Base-by-base conservation (phyloP, 2,329 filamentous ascomycete genomes). In the Fusarium bactridioides region DNA sequence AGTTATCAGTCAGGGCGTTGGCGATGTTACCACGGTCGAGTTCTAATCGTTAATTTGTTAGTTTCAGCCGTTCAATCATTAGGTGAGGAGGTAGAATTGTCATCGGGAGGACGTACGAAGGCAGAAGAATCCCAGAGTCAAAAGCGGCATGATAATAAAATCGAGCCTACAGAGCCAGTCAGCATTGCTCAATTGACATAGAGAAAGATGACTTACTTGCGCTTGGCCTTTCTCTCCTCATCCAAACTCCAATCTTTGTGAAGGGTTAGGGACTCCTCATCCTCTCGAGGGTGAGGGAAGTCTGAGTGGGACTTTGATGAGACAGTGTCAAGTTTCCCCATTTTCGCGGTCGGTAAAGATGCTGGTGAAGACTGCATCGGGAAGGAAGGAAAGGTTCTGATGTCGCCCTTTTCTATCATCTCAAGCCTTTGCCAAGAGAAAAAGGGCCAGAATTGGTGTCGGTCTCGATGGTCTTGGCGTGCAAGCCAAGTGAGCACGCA, bases 1-100 rank as follows among this genome's bases (percentile, higher is more conserved):
- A 86, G 64, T 85, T 84, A 4, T 79, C 79, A 11, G 86, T 87
- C 48, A 87, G 76, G 29, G 85, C 86, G 44, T 85, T 86, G 62
- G 82, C 77, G 81, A 87, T 82, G 67, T 83, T 83, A 40, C 80
- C 80, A 27, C 82, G 78, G 58, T 83, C 82, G 38, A 83, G 44
- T 47, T 47, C 44, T 47, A 16, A 47, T 27, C 27, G 6, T 5
- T 10, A 16, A 21, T 21, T 3, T 7, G 9, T 47, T 21, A 45
- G 43, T 19, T 4, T 25, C 7, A 25, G 9, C 11, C 23, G 23
- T 10, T 19, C 25, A 27, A 27, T 27, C 25, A 27, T 27, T 7
- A 7, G 25, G 25, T 27, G 25, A 27, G 25, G 31, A 18, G 6
- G 21, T 16, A 7, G 0, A 3, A 18, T 13, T 15, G n/a, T 1